Base-by-base conservation (phyloP, 1,139 yeast genomes). In the Kodamaea fungicola region DNA sequence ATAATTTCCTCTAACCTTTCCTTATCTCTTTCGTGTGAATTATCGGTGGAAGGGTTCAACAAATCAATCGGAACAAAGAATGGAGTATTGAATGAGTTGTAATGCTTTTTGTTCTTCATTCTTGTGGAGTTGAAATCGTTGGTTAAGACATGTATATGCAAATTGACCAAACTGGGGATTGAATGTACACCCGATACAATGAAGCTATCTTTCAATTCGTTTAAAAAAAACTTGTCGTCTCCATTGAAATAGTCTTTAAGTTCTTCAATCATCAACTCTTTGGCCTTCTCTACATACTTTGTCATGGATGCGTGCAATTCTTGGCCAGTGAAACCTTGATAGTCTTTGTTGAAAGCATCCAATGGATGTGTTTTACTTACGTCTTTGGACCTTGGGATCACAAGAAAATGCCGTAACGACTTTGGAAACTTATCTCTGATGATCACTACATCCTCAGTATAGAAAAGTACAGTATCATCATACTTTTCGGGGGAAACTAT, bases 61-160 rank as follows among this genome's bases (percentile, higher is more conserved):
- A 61, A 60, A 4, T 66, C 69, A 55, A 81, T 77, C 0, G 63
- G 61, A 1, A 84, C 78, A 44, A 85, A 85, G 55, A 86, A 86
- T 1, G 50, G 50, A 0, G 89, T 77, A 21, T 70, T 77, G 57
- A 86, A 86, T 4, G 90, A 80, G 51, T 81, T 80, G 57, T 79
- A 86, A 56, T 86, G 95, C 42, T 70, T 73, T 43, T 74, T 78
- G 49, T 78, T 67, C 53, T 83, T 85, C 61, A 85, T 40, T 21
- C 67, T 47, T 0, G 61, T 60, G 6, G 86, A 76, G 48, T 66
- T 50, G 51, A 83, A 72, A 57, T 86, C 95, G 34, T 62, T 67
- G 0, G 90, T 78, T 34, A 86, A 68, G 9, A 86, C 77, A 60
- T 86, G 95, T 22, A 86, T 64, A 51, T 86, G 95, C 28, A 85